phyloP scores from a whole-genome alignment of 164 flowering plant species.

The Protea cynaroides region DNA sequence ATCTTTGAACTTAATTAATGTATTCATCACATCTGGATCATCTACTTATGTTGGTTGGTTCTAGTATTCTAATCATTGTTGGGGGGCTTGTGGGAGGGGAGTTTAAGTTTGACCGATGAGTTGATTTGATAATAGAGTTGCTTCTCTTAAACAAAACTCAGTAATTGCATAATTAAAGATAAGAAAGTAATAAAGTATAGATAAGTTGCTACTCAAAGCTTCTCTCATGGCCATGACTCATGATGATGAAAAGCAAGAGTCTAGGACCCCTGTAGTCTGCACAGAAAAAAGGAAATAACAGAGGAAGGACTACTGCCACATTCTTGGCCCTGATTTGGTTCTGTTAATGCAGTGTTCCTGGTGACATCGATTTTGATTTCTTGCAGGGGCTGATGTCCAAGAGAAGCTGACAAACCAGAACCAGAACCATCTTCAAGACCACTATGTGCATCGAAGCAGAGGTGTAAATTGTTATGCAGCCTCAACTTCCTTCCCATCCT shows the following conservation, averaged over 20 bases:
- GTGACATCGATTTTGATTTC: slow-evolving; percentile 13
- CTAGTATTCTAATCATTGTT: no score
- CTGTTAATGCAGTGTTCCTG: not conserved
- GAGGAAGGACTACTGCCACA: not conserved
- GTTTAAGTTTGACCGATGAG: no score
- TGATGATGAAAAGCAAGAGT: not conserved
- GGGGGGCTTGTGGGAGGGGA: no score
- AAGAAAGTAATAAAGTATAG: not conserved
- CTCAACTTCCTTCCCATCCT: slow-evolving; percentile 72
- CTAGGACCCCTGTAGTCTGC: not conserved
- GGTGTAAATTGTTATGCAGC: slow-evolving; percentile 63
- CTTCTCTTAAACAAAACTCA: not conserved
- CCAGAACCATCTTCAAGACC: slow-evolving; percentile 43
- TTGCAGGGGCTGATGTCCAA: slow-evolving; percentile 55
- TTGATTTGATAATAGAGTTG: no score
- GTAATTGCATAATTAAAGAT: not conserved
- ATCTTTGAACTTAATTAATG: no score
- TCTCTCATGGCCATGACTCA: no score
- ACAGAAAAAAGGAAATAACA: not conserved
- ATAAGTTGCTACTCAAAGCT: no score
- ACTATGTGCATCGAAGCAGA: slow-evolving; percentile 48
- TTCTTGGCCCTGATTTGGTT: not conserved
- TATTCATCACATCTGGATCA: no score
- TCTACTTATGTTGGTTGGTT: no score
- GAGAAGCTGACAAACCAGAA: slow-evolving; percentile 22